A percentile compares a stretch with the other conserved stretches of the same genome.
phyloP scores from a whole-genome alignment of 2,329 filamentous ascomycete species.

The Pestalotiopsis sp. region DNA sequence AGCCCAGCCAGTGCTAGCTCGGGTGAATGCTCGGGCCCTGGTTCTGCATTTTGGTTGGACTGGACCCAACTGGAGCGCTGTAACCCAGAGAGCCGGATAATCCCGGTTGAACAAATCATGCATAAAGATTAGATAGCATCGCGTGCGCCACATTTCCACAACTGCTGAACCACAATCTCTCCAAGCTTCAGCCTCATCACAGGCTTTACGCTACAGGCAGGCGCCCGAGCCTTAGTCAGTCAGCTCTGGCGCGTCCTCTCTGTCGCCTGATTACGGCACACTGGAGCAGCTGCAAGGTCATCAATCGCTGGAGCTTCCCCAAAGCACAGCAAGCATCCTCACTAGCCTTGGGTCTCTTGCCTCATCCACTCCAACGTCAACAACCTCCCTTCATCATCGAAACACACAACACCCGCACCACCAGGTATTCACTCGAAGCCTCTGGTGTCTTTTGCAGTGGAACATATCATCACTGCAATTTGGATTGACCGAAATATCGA shows the following conservation, averaged over 20 bases:
- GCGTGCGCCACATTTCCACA: background rate
- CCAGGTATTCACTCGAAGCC: background rate
- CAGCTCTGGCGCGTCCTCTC: conserved; percentile 13
- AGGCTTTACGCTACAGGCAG: background rate
- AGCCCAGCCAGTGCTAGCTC: conserved; percentile 3
- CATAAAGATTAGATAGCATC: background rate
- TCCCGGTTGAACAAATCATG: conserved; percentile 6
- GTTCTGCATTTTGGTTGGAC: background rate
- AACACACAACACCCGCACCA: background rate
- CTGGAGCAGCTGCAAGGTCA: conserved; percentile 9
- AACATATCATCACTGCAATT: background rate
- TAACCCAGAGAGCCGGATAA: background rate
- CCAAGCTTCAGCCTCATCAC: background rate
- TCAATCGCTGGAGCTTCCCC: background rate
- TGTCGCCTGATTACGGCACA: conserved; percentile 12
- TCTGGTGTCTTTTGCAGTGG: background rate
- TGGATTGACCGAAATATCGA: background rate
- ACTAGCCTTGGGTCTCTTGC: background rate
- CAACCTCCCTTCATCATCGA: conserved; percentile 5
- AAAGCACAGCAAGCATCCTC: background rate
- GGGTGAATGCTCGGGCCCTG: conserved; percentile 1
- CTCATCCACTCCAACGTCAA: background rate
- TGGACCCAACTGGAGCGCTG: no score
- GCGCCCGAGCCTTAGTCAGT: background rate
- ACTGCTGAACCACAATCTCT: background rate